Percentiles rank a stretch among this genome's conserved stretches.
Evolutionary conservation across 2,329 filamentous ascomycete species (phyloP).

Genomic region (Trichoderma hamatum): DNA sequence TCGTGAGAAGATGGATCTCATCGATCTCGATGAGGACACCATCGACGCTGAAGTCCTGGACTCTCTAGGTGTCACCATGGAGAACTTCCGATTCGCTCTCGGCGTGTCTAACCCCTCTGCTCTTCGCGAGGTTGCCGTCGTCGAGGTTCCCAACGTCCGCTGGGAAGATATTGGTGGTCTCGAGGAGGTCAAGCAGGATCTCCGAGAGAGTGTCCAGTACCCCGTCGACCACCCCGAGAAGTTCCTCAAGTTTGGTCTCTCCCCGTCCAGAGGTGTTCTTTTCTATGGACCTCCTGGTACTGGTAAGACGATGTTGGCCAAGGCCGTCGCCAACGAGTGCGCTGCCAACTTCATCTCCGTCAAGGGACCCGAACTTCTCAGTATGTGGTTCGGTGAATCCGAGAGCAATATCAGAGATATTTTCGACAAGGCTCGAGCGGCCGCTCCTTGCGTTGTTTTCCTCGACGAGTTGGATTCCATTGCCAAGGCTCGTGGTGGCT

Average conservation of each 20-base stretch:
- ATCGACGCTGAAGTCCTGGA: slow-evolving; percentile 98
- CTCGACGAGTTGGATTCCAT: slow-evolving; percentile 98
- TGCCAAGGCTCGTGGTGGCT: slow-evolving; percentile 98
- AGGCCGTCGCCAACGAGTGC: slow-evolving; percentile 99
- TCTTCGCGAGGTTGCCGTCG: slow-evolving; percentile 96
- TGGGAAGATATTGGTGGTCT: slow-evolving; percentile 99
- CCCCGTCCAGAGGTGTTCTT: slow-evolving; percentile 94
- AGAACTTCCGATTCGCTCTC: slow-evolving; percentile 99
- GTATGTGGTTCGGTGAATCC: slow-evolving; percentile 99
- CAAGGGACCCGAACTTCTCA: slow-evolving; percentile 96
- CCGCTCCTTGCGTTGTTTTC: slow-evolving; percentile 98
- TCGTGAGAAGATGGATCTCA: slow-evolving; percentile 99
- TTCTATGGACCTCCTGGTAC: slow-evolving; percentile 99
- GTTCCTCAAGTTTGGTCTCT: slow-evolving; percentile 99
- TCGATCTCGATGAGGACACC: slow-evolving; percentile 97
- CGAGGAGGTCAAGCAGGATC: slow-evolving; percentile 97
- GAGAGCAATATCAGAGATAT: slow-evolving; percentile 99
- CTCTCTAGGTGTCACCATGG: slow-evolving; percentile 97
- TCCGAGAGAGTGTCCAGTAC: slow-evolving; percentile 98
- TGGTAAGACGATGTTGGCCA: slow-evolving; percentile 99
- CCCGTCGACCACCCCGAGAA: slow-evolving; percentile 99
- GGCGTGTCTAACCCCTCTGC: slow-evolving; percentile 98
- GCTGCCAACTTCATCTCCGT: slow-evolving; percentile 99
- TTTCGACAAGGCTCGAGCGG: slow-evolving; percentile 98
- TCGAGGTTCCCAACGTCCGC: slow-evolving; percentile 98